phyloP scores from a whole-genome alignment of 441 rosid species.

The Populus tomentosa region DNA sequence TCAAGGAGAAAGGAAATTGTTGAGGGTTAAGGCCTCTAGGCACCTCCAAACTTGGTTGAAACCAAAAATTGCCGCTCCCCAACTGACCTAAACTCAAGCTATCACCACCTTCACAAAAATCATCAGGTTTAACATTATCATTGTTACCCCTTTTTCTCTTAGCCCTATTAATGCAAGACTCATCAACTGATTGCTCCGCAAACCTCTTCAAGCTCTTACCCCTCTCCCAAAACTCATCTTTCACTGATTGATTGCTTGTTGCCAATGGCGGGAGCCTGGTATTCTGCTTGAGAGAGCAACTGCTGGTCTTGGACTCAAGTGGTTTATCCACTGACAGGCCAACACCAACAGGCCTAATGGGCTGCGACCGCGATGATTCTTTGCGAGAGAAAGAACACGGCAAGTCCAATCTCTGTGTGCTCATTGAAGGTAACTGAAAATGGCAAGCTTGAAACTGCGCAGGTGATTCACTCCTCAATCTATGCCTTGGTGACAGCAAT shows the following conservation, averaged over 20 bases:
- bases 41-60: constrained; percentile 48
- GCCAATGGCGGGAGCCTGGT: constrained; percentile 87
- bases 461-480: constrained; percentile 85
- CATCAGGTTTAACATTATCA: constrained; percentile 23
- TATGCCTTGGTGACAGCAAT: constrained; percentile 93
- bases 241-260: constrained; percentile 37
- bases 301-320: constrained; percentile 50
- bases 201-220: constrained; percentile 84
- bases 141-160: constrained; percentile 65
- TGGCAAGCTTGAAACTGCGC: constrained; percentile 76
- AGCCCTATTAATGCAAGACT: constrained; percentile 48
- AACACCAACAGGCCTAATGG: constrained; percentile 61
- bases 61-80: constrained; percentile 59
- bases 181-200: constrained; percentile 58
- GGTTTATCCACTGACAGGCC: constrained; percentile 64
- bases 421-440: constrained; percentile 82
- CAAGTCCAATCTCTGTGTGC: constrained; percentile 94
- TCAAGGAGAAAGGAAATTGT: constrained; percentile 59
- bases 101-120: constrained; percentile 29
- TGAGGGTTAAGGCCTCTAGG: constrained; percentile 33
- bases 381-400: constrained; percentile 77
- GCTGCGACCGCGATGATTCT: constrained; percentile 62
- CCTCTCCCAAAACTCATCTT: constrained; percentile 76
- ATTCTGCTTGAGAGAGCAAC: constrained; percentile 72
- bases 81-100: constrained; percentile 41